Evolutionary conservation across 306 rosid species (phyloP).

Genomic region (Neltuma alba): DNA sequence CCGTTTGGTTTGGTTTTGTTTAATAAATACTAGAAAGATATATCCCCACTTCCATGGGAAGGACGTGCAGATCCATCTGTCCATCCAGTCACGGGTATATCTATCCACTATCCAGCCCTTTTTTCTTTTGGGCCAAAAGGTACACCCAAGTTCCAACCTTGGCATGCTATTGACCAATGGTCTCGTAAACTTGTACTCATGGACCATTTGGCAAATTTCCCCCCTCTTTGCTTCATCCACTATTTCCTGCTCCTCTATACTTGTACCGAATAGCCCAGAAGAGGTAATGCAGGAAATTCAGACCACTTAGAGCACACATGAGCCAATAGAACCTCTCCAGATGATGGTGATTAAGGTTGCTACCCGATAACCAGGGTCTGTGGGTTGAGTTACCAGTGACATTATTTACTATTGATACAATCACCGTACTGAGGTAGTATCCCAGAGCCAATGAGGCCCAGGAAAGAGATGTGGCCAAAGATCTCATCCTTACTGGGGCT

Average conservation of each 20-base stretch:
- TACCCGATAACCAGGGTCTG: slow-evolving; percentile 75
- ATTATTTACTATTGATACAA: slow-evolving; percentile 70
- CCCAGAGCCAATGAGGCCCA: slow-evolving; percentile 93
- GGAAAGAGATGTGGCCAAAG: slow-evolving; percentile 88
- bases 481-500: slow-evolving; percentile 82
- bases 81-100: neutral
- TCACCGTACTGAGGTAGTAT: slow-evolving; percentile 75
- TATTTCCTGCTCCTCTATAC: slow-evolving; percentile 53
- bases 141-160: neutral
- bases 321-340: slow-evolving; percentile 94
- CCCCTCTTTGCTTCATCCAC: neutral
- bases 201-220: neutral
- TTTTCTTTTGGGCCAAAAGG: neutral
- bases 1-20: neutral
- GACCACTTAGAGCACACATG: slow-evolving; percentile 81
- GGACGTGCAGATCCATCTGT: neutral
- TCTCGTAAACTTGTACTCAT: neutral
- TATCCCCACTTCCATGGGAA: neutral
- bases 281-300: slow-evolving; percentile 85
- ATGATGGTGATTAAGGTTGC: slow-evolving; percentile 65
- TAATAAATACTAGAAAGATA: neutral
- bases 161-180: neutral
- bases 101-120: neutral
- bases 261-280: slow-evolving; percentile 78
- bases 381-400: slow-evolving; percentile 58